phyloP scores from a whole-genome alignment of 768 basidiomycete genomes.

The Amanita polypyramis region DNA sequence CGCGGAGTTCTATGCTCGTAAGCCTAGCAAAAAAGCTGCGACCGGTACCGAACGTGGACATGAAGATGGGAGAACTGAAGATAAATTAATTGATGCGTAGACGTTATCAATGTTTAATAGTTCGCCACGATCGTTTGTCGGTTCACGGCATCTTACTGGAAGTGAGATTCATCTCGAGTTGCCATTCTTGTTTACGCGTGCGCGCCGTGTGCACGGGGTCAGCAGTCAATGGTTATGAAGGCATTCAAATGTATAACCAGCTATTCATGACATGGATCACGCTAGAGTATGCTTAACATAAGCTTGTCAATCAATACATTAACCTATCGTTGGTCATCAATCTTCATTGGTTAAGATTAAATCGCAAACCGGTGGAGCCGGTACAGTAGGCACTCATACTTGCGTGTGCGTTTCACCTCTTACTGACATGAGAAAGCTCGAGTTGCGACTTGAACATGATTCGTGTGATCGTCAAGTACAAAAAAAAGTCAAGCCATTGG shows the following conservation, averaged over 20 bases:
- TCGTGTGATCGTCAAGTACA: neutral
- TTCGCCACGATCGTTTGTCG: neutral
- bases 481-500: neutral
- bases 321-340: neutral
- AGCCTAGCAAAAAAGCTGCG: constrained; percentile 55
- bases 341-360: neutral
- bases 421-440: neutral
- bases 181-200: neutral
- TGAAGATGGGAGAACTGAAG: constrained; percentile 27
- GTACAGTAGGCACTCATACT: constrained; percentile 1
- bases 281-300: neutral
- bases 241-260: neutral
- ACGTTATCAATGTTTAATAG: neutral
- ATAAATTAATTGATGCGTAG: constrained; percentile 60
- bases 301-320: constrained; percentile 2
- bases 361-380: constrained; percentile 1
- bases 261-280: neutral
- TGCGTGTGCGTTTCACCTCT: neutral
- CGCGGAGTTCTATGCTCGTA: constrained; percentile 85
- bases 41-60: constrained; percentile 37
- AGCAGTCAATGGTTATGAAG: too few relatives aligned
- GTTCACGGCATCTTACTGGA: neutral
- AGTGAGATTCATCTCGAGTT: neutral
- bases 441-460: neutral
- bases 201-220: neutral